Evolutionary conservation across 2,329 filamentous ascomycete species (phyloP).

Genomic region (Aureobasidium mangrovei): DNA sequence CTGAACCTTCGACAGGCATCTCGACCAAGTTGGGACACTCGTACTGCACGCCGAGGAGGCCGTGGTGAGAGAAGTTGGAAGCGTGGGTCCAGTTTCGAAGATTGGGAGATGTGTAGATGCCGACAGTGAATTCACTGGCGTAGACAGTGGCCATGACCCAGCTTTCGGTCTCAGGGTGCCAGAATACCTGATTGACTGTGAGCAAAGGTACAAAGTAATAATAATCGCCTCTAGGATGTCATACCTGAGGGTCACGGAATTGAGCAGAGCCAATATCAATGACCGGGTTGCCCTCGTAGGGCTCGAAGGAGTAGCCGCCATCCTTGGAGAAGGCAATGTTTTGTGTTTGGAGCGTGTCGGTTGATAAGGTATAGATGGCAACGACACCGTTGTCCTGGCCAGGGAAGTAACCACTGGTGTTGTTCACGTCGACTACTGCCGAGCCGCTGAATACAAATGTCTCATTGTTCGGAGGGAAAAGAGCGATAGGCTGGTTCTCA

Average conservation of each 20-base stretch:
- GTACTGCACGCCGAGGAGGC: slow-evolving; percentile 48
- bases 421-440: slow-evolving; percentile 52
- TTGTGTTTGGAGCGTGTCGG: slow-evolving; percentile 44
- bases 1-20: slow-evolving; percentile 41
- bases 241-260: slow-evolving; percentile 54
- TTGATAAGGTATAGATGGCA: slow-evolving; percentile 47
- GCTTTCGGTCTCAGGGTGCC: slow-evolving; percentile 40
- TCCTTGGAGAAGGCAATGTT: slow-evolving; percentile 54
- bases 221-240: not conserved
- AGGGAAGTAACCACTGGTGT: slow-evolving; percentile 58
- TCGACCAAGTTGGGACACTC: slow-evolving; percentile 56
- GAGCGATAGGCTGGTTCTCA: slow-evolving; percentile 55
- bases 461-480: slow-evolving; percentile 49
- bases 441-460: slow-evolving; percentile 47
- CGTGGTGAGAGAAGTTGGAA: slow-evolving; percentile 49
- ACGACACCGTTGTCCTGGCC: slow-evolving; percentile 53
- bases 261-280: slow-evolving; percentile 46
- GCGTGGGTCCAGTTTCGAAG: slow-evolving; percentile 50
- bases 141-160: slow-evolving; percentile 54
- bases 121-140: slow-evolving; percentile 45
- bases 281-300: slow-evolving; percentile 53
- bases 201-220: not conserved
- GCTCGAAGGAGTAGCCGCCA: slow-evolving; percentile 52
- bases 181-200: slow-evolving; percentile 37
- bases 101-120: slow-evolving; percentile 53